Percentiles rank a stretch among this genome's conserved stretches.
Conservation (phyloP, 306 rosid genomes). For the Quercus gilva region DNA sequence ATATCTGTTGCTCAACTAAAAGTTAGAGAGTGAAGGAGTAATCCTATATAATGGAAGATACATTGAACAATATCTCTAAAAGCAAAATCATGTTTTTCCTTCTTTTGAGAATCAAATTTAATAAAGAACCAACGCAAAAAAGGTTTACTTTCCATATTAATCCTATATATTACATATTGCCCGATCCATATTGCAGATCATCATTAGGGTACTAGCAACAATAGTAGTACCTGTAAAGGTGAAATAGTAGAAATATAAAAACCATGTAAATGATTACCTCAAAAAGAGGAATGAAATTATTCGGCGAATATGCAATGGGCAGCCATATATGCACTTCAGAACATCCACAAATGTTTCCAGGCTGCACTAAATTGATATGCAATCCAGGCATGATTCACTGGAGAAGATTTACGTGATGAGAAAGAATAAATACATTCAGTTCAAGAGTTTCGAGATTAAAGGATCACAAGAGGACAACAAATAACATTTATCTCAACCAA, state of each 20-base stretch:
- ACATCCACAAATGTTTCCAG: constrained; percentile 45
- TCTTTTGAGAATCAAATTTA: background rate
- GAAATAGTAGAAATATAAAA: background rate
- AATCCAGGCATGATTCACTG: constrained; percentile 62
- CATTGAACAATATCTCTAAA: background rate
- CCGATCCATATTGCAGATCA: constrained; percentile 3
- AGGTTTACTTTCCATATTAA: background rate
- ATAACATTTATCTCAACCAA: background rate
- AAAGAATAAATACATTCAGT: background rate
- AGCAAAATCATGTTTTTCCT: background rate
- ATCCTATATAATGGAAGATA: background rate
- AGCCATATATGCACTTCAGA: constrained; percentile 52
- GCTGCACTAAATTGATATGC: constrained; percentile 51
- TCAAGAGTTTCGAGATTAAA: constrained; percentile 1
- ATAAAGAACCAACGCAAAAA: background rate
- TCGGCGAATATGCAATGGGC: constrained; percentile 39
- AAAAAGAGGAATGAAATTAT: constrained; percentile 53
- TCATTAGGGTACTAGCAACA: constrained; percentile 2
- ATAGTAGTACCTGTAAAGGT: background rate
- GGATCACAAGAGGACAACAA: background rate
- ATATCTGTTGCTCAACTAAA: background rate
- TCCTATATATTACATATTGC: background rate
- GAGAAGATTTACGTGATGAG: constrained; percentile 7
- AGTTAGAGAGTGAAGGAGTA: background rate
- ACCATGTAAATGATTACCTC: constrained; percentile 46